Evolutionary conservation across 179 eudicot genomes (phyloP), one percentile per base, ranked within the genome.

Genomic region (Nepenthes alata): DNA sequence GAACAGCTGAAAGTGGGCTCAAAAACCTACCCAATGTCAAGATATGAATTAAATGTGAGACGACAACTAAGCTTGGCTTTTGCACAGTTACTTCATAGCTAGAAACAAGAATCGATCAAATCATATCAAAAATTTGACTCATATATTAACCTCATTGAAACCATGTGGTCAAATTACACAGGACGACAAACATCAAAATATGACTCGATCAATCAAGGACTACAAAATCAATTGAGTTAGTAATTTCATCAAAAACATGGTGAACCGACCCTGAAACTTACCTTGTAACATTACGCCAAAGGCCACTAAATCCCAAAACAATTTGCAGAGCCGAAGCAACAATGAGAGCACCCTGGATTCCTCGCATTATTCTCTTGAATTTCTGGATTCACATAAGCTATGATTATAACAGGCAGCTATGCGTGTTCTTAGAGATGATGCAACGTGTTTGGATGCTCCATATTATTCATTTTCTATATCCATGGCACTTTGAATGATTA

Each of bases 1-100:
- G 98, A 35, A 93, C 90, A 93, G 89, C 89, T 50, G 95, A 96
- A 72, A 93, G 95, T 66, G 98, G 98, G 75, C 98, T 93, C 70
- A 93, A 89, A 61, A 93, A 89, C 67, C 98, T 93, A 88, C n/a
- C 45, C 5, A 48, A 58, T 44, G 16, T 59, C n/a, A 49, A 49
- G 4, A 60, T 55, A 56, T 63, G 58, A 25, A 25, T 25, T 25
- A 25, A 25, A 25, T 25, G 25, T 25, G 25, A 25, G 25, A 25
- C 25, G 25, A 25, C 25, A 25, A 25, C 25, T 25, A 25, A 25
- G 25, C 25, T 41, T 41, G 45, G 45, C 8, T 41, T 41, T 41
- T 7, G 6, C 47, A 71, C 53, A 16, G 34, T 55, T 11, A 36
- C 25, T 4, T 35, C 47, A 50, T 11, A 11, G 8, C n/a, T 13